Evolutionary conservation across 1,284 basidiomycete species (phyloP), one percentile per base, ranked within the genome.

Genomic region (Papiliotrema fonsecae): DNA sequence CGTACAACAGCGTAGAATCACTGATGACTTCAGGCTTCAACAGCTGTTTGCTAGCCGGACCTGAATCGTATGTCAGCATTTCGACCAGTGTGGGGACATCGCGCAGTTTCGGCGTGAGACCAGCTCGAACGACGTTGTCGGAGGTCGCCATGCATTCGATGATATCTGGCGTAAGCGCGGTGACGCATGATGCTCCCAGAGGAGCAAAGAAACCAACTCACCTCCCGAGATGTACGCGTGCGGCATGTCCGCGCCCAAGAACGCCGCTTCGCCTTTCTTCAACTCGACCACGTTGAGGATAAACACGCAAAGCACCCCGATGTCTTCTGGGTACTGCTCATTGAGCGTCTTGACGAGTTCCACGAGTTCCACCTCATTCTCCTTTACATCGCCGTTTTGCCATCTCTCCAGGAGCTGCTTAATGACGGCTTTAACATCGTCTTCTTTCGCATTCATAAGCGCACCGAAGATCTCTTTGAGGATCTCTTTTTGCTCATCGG

Each of bases 141-240:
- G 90, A 94, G 48, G 91, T 93, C 24, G 92, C 92, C 92, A 96
- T 97, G 76, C 90, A 93, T 69, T 97, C 92, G 69, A 96, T 88
- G 70, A 93, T 92, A 69, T 97, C 92, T 94, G 65, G 2, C 3
- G 18, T 50, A 19, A 50, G 43, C 36, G 11, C 13, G 26, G 5
- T 30, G 10, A 6, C n/a, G 22, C 25, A 35, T 4, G 28, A 27
- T 28, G 37, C 25, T 10, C 11, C 30, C 19, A n/a, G 22, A 36
- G 13, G 24, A 18, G 44, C 0, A 31, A 22, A 13, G 7, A 37
- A 25, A 4, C n/a, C 11, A 19, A 63, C 77, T 62, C 50, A 89
- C 91, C 89, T 68, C 92, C 92, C 30, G 82, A 84, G 47, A 98
- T 80, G 70, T 98, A 99, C 1, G 96, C 96, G 61, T 99, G 94